Evolutionary conservation across 768 basidiomycete genomes (phyloP), one percentile per base, ranked within the genome.

Genomic region (Russula griseocarnosa): DNA sequence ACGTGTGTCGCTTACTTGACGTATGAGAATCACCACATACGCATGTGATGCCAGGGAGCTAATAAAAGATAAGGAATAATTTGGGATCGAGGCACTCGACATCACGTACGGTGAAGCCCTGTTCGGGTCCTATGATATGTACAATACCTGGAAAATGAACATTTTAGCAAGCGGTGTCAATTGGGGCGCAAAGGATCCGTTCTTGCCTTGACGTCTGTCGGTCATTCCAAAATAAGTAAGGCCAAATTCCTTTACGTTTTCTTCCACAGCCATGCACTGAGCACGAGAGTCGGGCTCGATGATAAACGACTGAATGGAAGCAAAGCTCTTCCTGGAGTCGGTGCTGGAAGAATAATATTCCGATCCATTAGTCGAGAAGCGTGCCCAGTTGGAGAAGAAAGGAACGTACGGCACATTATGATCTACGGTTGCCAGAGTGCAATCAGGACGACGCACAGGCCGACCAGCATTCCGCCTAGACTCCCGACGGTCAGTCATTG

Each of bases 11-110:
- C 80, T 69, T 70, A 81, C 81, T 86, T 54, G 84, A 84, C 22
- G 84, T 86, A 73, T 86, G 85, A 1, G 83, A 85, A 72, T 86
- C 85, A 66, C 85, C 85, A 69, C 85, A 86, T 51, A 86, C 84
- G 60, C 77, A 78, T 28, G 79, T 80, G 58, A 76, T 79, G 24
- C 79, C 79, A 34, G 79, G 79, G 13, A 80, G 74, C 78, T 79
- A 57, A 20, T 10, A 10, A 26, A 36, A 16, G 16, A 49, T 60
- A 32, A 62, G 40, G 16, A 36, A 38, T 34, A 11, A 28, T 28
- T 40, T 32, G 8, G 53, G 47, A 26, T 5, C 0, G 5, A 44
- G 16, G 32, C 30, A 46, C 2, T 44, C 36, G 53, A 55, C 11
- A 56, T 40, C 2, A 69, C 76, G 14, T 53, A 79, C 78, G 16